Evolutionary conservation across 2,329 filamentous ascomycete species (phyloP).

Genomic region (Didymella arachidicola): DNA sequence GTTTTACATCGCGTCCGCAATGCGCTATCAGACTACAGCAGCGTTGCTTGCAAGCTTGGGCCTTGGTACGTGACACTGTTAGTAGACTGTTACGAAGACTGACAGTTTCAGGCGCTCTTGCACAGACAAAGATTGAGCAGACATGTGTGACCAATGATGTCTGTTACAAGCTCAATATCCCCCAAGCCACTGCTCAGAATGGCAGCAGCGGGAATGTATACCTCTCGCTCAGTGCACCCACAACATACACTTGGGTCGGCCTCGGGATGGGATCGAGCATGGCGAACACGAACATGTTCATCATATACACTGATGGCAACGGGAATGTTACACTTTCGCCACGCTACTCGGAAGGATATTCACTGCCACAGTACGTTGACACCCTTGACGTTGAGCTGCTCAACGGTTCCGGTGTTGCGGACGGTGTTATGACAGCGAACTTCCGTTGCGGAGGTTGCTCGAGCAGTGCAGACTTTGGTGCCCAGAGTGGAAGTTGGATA

Average conservation of each 20-base stretch:
- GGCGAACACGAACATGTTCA: slow-evolving; percentile 66
- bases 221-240: slow-evolving; percentile 66
- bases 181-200: slow-evolving; percentile 57
- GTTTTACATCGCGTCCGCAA: background rate
- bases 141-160: slow-evolving; percentile 38
- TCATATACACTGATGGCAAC: slow-evolving; percentile 64
- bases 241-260: slow-evolving; percentile 64
- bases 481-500: slow-evolving; percentile 56
- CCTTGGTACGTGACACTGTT: background rate
- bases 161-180: slow-evolving; percentile 66
- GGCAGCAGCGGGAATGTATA: slow-evolving; percentile 59
- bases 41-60: slow-evolving; percentile 3
- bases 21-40: slow-evolving; percentile 1
- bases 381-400: slow-evolving; percentile 61
- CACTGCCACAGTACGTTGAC: slow-evolving; percentile 58
- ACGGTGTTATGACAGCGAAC: slow-evolving; percentile 66
- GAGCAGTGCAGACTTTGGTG: slow-evolving; percentile 54
- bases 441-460: slow-evolving; percentile 58
- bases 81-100: background rate
- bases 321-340: slow-evolving; percentile 68
- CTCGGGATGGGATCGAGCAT: slow-evolving; percentile 66
- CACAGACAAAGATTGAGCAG: slow-evolving; percentile 19
- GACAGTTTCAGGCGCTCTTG: slow-evolving; percentile 4
- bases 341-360: slow-evolving; percentile 59
- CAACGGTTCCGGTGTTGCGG: slow-evolving; percentile 64